Evolutionary conservation across 192 early-diverging fungal species (phyloP).

Genomic region (Coemansia umbellata): DNA sequence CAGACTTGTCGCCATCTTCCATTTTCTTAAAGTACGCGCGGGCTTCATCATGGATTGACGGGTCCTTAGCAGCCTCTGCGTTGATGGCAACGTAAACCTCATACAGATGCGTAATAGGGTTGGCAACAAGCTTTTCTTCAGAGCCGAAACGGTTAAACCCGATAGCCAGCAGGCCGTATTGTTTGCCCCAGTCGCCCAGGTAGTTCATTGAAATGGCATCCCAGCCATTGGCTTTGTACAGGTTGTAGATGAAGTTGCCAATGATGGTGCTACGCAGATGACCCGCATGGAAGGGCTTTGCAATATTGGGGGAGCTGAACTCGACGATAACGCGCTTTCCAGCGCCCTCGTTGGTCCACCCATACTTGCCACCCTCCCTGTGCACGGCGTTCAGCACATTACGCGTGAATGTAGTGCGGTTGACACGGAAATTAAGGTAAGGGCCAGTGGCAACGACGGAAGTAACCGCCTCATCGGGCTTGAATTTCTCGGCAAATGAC

Average conservation of each 20-base stretch:
- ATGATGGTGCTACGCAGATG: constrained; percentile 98
- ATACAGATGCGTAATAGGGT: constrained; percentile 89
- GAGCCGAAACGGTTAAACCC: constrained; percentile 79
- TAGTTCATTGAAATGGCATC: constrained; percentile 95
- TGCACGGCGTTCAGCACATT: constrained; percentile 57
- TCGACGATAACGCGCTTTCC: constrained; percentile 86
- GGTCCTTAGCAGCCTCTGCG: constrained; percentile 62
- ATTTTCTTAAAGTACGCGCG: constrained; percentile 90
- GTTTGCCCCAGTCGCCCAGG: constrained; percentile 99
- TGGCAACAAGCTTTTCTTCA: constrained; percentile 69
- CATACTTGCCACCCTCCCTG: constrained; percentile 55
- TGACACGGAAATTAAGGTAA: constrained; percentile 75
- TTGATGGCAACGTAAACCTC: constrained; percentile 92
- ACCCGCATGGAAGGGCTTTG: constrained; percentile 97
- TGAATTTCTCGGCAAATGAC: constrained; percentile 62
- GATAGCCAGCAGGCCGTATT: constrained; percentile 93
- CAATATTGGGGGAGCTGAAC: constrained; percentile 95
- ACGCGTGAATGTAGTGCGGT: constrained; percentile 52
- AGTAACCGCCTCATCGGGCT: constrained; percentile 55
- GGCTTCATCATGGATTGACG: constrained; percentile 73
- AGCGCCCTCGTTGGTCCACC: constrained; percentile 59
- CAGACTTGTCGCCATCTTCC: constrained; percentile 86
- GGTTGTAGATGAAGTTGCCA: constrained; percentile 85
- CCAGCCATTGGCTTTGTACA: constrained; percentile 81
- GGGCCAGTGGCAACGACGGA: constrained; percentile 57